Evolutionary conservation across 306 rosid species (phyloP).

Genomic region (Luffa aegyptiaca): DNA sequence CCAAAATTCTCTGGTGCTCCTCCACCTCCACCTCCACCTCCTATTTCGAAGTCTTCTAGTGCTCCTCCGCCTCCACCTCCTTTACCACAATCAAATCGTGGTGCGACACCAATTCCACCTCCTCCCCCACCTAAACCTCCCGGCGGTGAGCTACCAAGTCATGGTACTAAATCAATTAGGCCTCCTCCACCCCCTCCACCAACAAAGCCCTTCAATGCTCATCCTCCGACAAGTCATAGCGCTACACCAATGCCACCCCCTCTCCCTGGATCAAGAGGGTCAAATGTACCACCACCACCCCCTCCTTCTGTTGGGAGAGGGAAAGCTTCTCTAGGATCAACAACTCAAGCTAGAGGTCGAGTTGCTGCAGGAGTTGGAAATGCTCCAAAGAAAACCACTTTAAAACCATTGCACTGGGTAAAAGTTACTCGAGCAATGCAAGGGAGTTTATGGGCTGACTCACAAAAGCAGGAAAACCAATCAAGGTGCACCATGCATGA

Average conservation of each 20-base stretch:
- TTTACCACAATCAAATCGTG: slow-evolving; percentile 16
- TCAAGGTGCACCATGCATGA: slow-evolving; percentile 42
- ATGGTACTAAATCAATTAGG: slow-evolving; percentile 15
- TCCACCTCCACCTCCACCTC: slow-evolving; percentile 21
- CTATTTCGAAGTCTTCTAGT: background rate
- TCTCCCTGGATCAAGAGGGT: slow-evolving; percentile 28
- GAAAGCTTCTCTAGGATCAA: slow-evolving; percentile 30
- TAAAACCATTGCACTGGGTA: slow-evolving; percentile 93
- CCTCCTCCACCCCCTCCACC: slow-evolving; percentile 40
- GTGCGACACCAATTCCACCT: slow-evolving; percentile 14
- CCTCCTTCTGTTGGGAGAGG: slow-evolving; percentile 33
- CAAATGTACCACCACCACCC: slow-evolving; percentile 35
- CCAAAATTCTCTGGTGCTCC: slow-evolving; percentile 18
- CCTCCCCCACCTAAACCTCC: slow-evolving; percentile 44
- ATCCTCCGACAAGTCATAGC: slow-evolving; percentile 12
- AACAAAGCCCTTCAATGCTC: slow-evolving; percentile 38
- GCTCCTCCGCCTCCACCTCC: slow-evolving; percentile 24
- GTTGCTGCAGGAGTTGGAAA: slow-evolving; percentile 27
- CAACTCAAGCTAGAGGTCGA: slow-evolving; percentile 55
- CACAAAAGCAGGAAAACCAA: slow-evolving; percentile 61
- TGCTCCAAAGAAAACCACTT: slow-evolving; percentile 61
- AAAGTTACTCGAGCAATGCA: slow-evolving; percentile 82
- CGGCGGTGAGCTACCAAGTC: slow-evolving; percentile 20
- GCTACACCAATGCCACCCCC: slow-evolving; percentile 29
- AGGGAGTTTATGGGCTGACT: slow-evolving; percentile 96